A percentile compares a stretch with the other conserved stretches of the same genome.
Conservation (phyloP, 2,329 filamentous ascomycete species). For the Diaporthe vaccinii region DNA sequence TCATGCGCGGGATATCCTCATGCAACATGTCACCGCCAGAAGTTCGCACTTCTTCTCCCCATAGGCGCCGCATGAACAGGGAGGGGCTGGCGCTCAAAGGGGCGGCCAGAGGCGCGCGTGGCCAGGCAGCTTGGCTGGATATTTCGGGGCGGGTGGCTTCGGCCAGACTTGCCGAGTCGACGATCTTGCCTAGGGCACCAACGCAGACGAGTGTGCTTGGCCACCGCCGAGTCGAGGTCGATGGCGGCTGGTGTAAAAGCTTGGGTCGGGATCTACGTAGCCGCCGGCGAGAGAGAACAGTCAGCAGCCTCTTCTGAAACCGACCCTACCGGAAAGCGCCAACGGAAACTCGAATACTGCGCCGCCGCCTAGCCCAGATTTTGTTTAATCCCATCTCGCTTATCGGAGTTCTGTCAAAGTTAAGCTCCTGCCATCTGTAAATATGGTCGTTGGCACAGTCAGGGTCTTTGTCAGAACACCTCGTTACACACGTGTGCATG, state of each 20-base stretch:
- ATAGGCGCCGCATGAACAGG: background rate
- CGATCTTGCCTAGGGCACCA: constrained; percentile 23
- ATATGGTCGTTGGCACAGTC: background rate
- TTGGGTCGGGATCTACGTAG: constrained; percentile 30
- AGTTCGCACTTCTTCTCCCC: background rate
- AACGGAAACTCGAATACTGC: background rate
- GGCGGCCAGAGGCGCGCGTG: background rate
- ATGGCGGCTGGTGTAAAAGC: constrained; percentile 11
- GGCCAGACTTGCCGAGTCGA: background rate
- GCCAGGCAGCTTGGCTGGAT: background rate
- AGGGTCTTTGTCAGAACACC: background rate
- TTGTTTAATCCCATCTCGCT: background rate
- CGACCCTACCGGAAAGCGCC: constrained; percentile 22
- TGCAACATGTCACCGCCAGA: background rate
- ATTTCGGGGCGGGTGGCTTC: background rate
- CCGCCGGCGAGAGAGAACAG: constrained; percentile 22
- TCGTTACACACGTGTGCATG: background rate
- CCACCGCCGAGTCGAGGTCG: background rate
- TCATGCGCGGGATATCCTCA: background rate
- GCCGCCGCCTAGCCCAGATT: background rate
- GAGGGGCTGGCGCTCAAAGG: background rate
- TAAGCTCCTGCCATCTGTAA: background rate
- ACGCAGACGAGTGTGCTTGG: background rate
- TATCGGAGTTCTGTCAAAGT: background rate
- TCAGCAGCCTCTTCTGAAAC: constrained; percentile 38